These are phyloP conservation scores for Pleurotus pulmonarius DNA, from an alignment of 768 basidiomycete species.

Conservation along the genomic window DNA sequence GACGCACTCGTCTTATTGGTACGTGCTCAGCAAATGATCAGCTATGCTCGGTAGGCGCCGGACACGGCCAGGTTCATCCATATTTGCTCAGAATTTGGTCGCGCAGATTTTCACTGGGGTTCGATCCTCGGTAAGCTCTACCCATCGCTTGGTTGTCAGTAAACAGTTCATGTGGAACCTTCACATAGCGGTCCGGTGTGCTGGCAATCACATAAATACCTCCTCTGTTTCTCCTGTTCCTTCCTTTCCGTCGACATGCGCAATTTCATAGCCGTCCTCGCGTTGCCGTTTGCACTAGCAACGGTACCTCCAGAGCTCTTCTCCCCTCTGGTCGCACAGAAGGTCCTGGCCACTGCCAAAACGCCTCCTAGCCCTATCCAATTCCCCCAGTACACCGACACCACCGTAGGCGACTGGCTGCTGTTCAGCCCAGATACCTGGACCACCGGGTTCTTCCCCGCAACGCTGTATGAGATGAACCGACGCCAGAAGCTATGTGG, in stretches of 20 bases:
- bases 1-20: too few species aligned
- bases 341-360: constrained; percentile 53
- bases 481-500: constrained; percentile 47
- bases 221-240: not conserved
- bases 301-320: constrained; percentile 47
- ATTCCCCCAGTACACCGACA: constrained; percentile 63
- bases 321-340: constrained; percentile 54
- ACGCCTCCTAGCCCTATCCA: constrained; percentile 36
- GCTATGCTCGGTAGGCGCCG: too few species aligned
- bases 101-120: too few species aligned
- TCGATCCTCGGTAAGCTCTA: not conserved
- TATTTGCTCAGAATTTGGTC: too few species aligned
- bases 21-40: too few species aligned
- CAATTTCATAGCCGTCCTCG: not conserved
- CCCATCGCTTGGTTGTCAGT: not conserved
- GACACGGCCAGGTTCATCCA: too few species aligned
- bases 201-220: constrained; percentile 4
- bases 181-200: not conserved
- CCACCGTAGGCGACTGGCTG: constrained; percentile 43
- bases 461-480: constrained; percentile 56
- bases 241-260: not conserved
- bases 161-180: not conserved
- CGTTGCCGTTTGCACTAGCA: not conserved
- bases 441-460: constrained; percentile 69
- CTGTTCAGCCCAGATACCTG: constrained; percentile 54